Base-by-base conservation (phyloP, 148 eudicot species). In the Rhododendron mucronatum region DNA sequence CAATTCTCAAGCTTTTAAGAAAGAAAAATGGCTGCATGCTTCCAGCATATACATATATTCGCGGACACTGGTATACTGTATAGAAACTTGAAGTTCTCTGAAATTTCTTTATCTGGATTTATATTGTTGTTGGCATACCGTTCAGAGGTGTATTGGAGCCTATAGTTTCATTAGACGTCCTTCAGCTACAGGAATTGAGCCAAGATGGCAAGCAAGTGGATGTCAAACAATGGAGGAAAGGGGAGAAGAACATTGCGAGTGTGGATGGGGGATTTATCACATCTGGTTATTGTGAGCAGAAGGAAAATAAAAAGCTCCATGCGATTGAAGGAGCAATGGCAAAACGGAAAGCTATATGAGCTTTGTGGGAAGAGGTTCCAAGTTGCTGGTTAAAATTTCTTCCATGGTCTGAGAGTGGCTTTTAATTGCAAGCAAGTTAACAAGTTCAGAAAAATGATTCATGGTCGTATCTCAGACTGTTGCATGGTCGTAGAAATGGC, bases 301-400 rank as follows among this genome's bases (percentile, higher is more conserved):
- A 88, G 87, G 96, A 90, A 67, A 93, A 88, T 74, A 92, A 96
- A 4, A 95, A 85, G 91, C 96, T 95, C 84, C 90, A 91, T 82
- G 96, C 95, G 89, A 91, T 93, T 84, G 91, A 90, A 90, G 90
- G 90, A 39, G 96, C 96, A 33, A 96, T 23, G 69, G 28, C 69
- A 23, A n/a, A 23, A 96, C 81, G 92, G 87, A 69, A 95, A 93
- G 89, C 86, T 96, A 48, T 81, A 91, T 84, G 92, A 92, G 84
- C 88, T 95, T 5, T 91, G 97, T 91, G 88, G 87, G 88, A 92
- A 90, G 91, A 91, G 88, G 89, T 94, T 92, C 98, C 97, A 82
- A 86, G 71, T 61, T 96, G 93, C 82, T 90, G 91, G 98, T 96
- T n/a, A n/a, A n/a, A 77, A 77, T 77, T 77, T 77, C 50, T 77